phyloP scores from a whole-genome alignment of 306 rosid genomes.

The Trichosanthes truncata region DNA sequence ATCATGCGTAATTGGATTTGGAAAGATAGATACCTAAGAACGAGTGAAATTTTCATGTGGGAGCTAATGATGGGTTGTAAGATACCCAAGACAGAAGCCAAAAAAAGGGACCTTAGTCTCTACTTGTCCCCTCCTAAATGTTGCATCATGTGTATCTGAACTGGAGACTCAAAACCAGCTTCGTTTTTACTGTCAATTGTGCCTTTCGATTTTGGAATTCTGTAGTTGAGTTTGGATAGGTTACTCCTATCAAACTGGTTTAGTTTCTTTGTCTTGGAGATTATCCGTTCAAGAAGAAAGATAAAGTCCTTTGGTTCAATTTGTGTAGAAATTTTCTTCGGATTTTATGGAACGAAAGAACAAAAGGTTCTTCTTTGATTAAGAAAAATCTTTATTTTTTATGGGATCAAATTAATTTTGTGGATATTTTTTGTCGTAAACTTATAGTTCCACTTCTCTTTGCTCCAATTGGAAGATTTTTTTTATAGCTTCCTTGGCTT shows the following conservation, averaged over 20 bases:
- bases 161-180: neutral
- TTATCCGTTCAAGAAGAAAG: neutral
- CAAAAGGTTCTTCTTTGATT: neutral
- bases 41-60: neutral
- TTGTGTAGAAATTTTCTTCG: neutral
- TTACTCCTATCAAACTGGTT: neutral
- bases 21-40: neutral
- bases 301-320: neutral
- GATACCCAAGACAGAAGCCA: neutral
- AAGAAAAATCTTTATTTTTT: neutral
- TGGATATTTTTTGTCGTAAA: neutral
- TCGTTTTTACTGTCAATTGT: neutral
- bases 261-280: neutral
- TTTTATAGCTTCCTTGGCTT: no score
- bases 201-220: neutral
- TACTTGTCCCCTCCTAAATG: neutral
- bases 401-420: neutral
- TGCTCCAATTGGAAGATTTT: neutral
- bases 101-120: neutral
- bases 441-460: neutral
- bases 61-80: neutral
- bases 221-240: neutral
- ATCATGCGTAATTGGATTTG: neutral
- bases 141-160: neutral
- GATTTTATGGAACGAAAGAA: neutral